Evolutionary conservation across 108 stramenopile species (phyloP), one percentile per base, ranked within the genome.

Genomic region (Fragilariopsis cylindrus): DNA sequence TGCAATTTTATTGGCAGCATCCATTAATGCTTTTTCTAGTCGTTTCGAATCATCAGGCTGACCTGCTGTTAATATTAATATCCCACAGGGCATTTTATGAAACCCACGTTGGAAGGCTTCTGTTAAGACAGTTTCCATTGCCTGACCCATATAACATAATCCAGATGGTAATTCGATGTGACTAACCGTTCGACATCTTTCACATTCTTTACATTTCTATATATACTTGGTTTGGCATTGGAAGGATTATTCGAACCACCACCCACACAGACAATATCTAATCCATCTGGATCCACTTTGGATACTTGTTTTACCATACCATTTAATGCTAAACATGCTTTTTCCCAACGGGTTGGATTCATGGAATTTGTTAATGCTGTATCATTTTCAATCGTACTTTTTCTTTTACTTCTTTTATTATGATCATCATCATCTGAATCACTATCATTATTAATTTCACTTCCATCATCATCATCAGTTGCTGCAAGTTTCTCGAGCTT

Each of bases 291-390:
- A 47, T 68, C 67, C 5, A 68, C 52, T 39, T 48, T 50, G 52
- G 45, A 48, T 16, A 68, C 67, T 47, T 68, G 67, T 39, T 50
- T 53, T n/a, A 68, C 67, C 48, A 68, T 68, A 19, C 67, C 67
- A 45, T 68, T 41, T 45, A 68, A 16, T 6, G 18, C 67, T 11
- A 68, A 15, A 11, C 48, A 47, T 47, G 67, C 67, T 45, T 68
- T 68, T 68, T 68, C 67, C 67, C 67, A 68, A 0, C 67, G 0
- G 0, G 67, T 68, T 0, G 67, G 67, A 68, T 68, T 68, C 4
- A 21, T 5, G 1, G 67, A 63, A 41, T 45, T 41, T n/a, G 43
- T 4, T 13, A 45, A 43, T 45, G 5, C 13, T 41, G 43, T 13
- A 30, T 30, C 30, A 30, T 30, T 30, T 30, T 30, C 30, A 2